These are phyloP conservation scores for Gymnopilus dilepis DNA, from an alignment of 768 basidiomycete genomes.

Conservation along the genomic window DNA sequence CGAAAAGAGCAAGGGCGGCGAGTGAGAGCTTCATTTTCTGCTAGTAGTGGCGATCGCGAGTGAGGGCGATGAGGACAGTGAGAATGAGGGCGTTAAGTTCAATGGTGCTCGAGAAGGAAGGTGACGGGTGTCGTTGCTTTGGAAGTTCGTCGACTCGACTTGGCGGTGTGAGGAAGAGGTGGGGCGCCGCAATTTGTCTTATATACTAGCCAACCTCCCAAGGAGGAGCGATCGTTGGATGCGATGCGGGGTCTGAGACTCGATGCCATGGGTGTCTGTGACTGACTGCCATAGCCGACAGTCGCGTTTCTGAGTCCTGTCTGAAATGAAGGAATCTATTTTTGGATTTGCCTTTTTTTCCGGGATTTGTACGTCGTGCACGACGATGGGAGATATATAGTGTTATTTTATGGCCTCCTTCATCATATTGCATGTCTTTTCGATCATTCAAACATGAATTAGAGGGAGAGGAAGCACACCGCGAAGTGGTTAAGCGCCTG, in stretches of 20 bases:
- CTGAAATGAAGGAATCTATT: not conserved
- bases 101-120: not conserved
- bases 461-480: too few relatives aligned
- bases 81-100: not conserved
- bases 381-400: too few relatives aligned
- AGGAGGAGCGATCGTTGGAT: not conserved
- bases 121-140: too few relatives aligned
- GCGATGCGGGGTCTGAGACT: conserved; percentile 3
- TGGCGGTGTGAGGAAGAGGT: not conserved
- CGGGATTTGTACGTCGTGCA: too few relatives aligned
- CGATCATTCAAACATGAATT: too few relatives aligned
- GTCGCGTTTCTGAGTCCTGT: not conserved
- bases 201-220: not conserved
- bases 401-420: too few relatives aligned
- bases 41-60: not conserved
- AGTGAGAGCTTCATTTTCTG: not conserved
- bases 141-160: too few relatives aligned
- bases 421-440: too few relatives aligned
- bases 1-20: conserved; percentile 3
- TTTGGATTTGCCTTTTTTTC: not conserved
- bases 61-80: not conserved
- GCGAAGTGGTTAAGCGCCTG: not conserved
- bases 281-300: not conserved
- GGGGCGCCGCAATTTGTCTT: not conserved
- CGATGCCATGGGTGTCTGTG: not conserved